These are phyloP conservation scores for Iris pallida DNA, from an alignment of 116 monocot species.

Conservation along the genomic window DNA sequence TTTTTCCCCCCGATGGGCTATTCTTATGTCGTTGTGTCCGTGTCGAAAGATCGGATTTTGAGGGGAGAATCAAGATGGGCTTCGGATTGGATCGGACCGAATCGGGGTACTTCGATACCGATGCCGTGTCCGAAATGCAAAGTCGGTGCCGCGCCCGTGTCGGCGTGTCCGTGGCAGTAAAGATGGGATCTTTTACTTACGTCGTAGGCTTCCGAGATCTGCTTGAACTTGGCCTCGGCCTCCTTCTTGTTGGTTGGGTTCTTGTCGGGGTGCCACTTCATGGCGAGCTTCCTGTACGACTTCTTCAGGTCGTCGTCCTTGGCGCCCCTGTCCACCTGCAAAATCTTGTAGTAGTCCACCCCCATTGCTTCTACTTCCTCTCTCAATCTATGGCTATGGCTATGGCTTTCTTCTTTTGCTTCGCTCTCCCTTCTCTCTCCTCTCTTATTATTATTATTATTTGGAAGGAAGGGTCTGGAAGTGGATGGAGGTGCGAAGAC, in stretches of 20 bases:
- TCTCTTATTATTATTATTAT: not conserved
- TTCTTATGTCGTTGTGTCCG: too few species aligned
- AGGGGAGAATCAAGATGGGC: not conserved
- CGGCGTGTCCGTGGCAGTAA: too few species aligned
- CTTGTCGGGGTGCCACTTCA: slow-evolving; percentile 92
- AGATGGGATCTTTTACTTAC: slow-evolving; percentile 20
- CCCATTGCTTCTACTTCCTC: slow-evolving; percentile 6
- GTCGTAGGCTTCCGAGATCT: slow-evolving; percentile 93
- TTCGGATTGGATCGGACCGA: not conserved
- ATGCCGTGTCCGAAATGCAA: not conserved
- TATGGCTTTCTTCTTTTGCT: not conserved
- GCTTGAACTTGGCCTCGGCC: too few species aligned
- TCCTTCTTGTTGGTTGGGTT: slow-evolving; percentile 69
- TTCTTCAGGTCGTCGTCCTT: slow-evolving; percentile 79
- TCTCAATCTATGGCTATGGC: not conserved
- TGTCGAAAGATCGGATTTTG: not conserved
- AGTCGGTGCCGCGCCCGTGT: not conserved
- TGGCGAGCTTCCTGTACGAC: slow-evolving; percentile 61
- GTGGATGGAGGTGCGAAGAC: too few species aligned
- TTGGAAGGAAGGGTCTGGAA: too few species aligned
- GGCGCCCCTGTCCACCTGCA: slow-evolving; percentile 26
- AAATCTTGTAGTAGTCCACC: slow-evolving; percentile 25
- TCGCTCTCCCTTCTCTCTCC: not conserved
- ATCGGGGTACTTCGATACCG: too few species aligned
- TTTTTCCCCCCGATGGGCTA: too few species aligned